Evolutionary conservation across 331 rosid species (phyloP).

Genomic region (Spiraea crenata): DNA sequence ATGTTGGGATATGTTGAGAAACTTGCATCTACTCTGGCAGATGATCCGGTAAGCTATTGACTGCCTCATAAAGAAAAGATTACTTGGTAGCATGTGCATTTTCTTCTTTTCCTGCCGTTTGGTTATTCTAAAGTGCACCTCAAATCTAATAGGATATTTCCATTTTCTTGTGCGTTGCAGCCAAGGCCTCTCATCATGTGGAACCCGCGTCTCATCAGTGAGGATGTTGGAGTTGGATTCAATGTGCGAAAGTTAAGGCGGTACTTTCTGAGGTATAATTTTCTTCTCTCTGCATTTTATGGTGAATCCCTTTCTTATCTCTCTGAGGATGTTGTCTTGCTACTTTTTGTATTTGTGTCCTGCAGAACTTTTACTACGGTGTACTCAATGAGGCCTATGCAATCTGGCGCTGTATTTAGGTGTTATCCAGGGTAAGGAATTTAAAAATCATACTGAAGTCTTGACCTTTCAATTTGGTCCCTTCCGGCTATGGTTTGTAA

Average conservation of each 20-base stretch:
- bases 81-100: neutral
- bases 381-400: constrained; percentile 88
- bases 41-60: constrained; percentile 59
- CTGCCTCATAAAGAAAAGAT: neutral
- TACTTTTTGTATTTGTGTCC: neutral
- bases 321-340: neutral
- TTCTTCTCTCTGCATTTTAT: constrained; percentile 2
- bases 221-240: constrained; percentile 90
- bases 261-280: constrained; percentile 70
- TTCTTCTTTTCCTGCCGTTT: neutral
- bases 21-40: constrained; percentile 80
- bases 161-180: constrained; percentile 37
- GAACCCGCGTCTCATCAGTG: constrained; percentile 94
- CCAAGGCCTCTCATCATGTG: constrained; percentile 96
- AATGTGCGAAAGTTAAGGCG: constrained; percentile 83
- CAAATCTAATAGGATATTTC: constrained; percentile 1
- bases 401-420: constrained; percentile 88
- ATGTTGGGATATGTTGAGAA: constrained; percentile 90
- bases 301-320: neutral
- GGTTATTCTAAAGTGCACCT: neutral
- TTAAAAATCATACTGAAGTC: constrained; percentile 9
- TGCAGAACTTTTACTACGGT: constrained; percentile 79
- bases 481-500: neutral
- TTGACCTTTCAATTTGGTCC: neutral
- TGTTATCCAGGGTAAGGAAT: constrained; percentile 82